These are phyloP conservation scores for Ligustrum vulgare DNA, from an alignment of 257 asterid species.

Conservation along the genomic window DNA sequence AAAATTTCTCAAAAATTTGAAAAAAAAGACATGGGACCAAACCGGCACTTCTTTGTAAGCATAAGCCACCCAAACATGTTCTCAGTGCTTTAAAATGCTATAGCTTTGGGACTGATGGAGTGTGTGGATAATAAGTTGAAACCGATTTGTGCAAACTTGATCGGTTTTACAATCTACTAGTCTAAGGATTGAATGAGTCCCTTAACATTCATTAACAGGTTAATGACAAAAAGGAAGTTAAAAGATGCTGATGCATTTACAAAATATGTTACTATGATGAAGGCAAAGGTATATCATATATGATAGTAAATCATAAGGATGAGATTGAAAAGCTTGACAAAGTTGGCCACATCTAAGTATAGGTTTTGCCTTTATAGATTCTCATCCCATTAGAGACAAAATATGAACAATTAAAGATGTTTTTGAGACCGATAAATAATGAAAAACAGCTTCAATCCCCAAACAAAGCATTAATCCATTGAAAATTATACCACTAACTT, in stretches of 20 bases:
- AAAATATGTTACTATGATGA: background rate
- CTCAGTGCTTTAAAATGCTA: no score
- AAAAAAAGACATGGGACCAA: no score
- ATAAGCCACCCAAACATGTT: no score
- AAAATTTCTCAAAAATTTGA: no score
- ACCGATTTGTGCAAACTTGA: background rate
- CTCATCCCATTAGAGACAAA: background rate
- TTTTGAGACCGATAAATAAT: background rate
- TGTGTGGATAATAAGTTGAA: background rate
- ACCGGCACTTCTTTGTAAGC: no score
- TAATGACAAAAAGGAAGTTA: background rate
- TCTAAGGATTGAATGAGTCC: background rate
- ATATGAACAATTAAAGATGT: background rate
- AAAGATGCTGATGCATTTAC: background rate
- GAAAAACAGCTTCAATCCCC: background rate
- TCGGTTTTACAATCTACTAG: no score
- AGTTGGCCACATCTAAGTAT: background rate
- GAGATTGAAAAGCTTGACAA: background rate
- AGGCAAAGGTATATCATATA: background rate
- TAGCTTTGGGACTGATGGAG: no score
- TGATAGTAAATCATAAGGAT: background rate
- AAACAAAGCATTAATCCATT: background rate
- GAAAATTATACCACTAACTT: background rate
- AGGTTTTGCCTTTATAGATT: background rate
- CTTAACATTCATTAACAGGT: background rate